Evolutionary conservation across 164 flowering plant genomes (phyloP), one percentile per base, ranked within the genome.

Genomic region (Stephania yunnanensis): DNA sequence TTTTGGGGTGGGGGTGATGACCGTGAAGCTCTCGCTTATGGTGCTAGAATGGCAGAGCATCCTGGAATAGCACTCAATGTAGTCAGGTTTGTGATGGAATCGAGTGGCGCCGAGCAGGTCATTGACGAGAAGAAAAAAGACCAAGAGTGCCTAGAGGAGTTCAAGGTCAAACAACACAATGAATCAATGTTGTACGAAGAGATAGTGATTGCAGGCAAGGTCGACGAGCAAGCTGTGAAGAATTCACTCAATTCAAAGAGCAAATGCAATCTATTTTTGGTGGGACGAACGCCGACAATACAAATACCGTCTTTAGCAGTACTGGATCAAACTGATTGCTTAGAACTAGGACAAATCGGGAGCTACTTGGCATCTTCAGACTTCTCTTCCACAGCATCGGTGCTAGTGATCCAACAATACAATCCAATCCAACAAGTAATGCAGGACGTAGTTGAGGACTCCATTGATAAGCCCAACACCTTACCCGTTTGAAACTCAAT

Each of bases 1-100:
- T 87, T 82, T 74, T 86, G 86, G 36, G 86, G 90, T 1, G 88
- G 90, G 0, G 71, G 55, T 0, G 90, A 87, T 30, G 90, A 87
- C 58, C 77, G 75, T 7, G 90, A 87, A 69, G 88, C 88, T 0
- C 82, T 87, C 1, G 78, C 86, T 0, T 85, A 82, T 25, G 89
- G 82, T 7, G 12, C 73, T 7, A 77, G 89, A 15, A 81, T 87
- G 82, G 84, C 88, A 0, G 90, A 87, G 76, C 90, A 87, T 55
- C 90, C 90, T 0, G 89, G 89, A 7, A 85, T 87, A 17, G 65
- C 12, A n/a, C 83, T 87, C 30, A 77, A 71, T 2, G 80, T 85
- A 11, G 25, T 85, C 0, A 69, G 73, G 69, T 87, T 87, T 30
- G 44, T 65, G 22, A 71, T 75, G 45, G 58, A 36, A 58, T n/a